phyloP scores from a whole-genome alignment of 495 filamentous ascomycete species.

The Penicillium cinerascens region DNA sequence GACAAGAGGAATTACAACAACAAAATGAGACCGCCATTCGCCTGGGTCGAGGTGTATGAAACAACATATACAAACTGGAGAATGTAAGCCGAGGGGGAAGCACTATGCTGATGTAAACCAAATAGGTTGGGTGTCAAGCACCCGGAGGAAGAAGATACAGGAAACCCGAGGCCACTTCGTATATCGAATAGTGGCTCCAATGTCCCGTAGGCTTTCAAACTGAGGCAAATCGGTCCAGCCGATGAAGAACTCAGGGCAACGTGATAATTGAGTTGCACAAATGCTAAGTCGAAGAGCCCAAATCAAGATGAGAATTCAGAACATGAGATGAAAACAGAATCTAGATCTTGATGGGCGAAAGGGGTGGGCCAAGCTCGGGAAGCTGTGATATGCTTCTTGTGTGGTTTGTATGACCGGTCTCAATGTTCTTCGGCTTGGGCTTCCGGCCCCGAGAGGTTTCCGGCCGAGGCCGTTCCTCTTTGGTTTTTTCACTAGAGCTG shows the following conservation, averaged over 20 bases:
- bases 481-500: conserved; percentile 40
- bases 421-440: conserved; percentile 38
- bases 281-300: background rate
- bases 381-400: conserved; percentile 43
- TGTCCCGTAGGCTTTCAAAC: background rate
- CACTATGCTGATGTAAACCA: conserved; percentile 15
- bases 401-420: conserved; percentile 26
- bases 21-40: background rate
- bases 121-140: background rate
- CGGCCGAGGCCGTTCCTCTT: conserved; percentile 33
- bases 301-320: background rate
- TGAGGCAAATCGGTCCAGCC: conserved; percentile 20
- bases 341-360: conserved; percentile 64
- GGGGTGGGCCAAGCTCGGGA: conserved; percentile 67
- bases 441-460: conserved; percentile 33
- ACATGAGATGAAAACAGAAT: background rate
- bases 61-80: conserved; percentile 12
- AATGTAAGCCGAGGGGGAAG: conserved; percentile 16
- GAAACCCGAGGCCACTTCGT: background rate
- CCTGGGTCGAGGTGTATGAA: conserved; percentile 6
- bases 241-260: background rate
- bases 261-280: background rate
- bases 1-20: conserved; percentile 1
- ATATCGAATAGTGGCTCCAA: background rate
- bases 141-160: background rate